Evolutionary conservation across 1,139 yeast species (phyloP).

Genomic region (Sugiyamaella sp.): DNA sequence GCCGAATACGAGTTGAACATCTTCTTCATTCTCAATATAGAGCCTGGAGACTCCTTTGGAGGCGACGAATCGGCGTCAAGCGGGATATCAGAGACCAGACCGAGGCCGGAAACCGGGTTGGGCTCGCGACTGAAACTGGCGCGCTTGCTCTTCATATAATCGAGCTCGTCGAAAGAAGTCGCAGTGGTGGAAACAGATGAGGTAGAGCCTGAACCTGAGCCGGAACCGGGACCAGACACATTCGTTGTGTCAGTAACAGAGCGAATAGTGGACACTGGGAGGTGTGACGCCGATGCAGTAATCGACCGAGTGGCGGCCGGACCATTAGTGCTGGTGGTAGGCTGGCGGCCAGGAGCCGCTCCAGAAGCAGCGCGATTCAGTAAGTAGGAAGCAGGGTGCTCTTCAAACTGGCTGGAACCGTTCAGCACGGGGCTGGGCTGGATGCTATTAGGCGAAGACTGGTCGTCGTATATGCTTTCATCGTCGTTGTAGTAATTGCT

Average conservation of each 20-base stretch:
- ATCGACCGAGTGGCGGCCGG: conserved; percentile 1
- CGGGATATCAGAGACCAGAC: conserved; percentile 10
- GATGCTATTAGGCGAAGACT: conserved; percentile 20
- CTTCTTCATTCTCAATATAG: conserved; percentile 12
- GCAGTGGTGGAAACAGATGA: conserved; percentile 10
- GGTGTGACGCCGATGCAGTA: neutral
- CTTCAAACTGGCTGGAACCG: conserved; percentile 1
- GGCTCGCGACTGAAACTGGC: neutral
- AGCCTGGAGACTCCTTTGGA: conserved; percentile 7
- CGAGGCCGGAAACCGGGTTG: conserved; percentile 8
- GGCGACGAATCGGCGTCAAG: conserved; percentile 4
- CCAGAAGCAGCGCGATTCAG: neutral
- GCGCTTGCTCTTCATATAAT: neutral
- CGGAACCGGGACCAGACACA: conserved; percentile 6
- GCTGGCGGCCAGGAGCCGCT: neutral
- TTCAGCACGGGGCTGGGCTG: conserved; percentile 22
- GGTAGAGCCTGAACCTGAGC: conserved; percentile 7
- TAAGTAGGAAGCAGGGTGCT: neutral
- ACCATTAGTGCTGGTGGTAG: neutral
- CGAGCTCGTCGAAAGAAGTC: conserved; percentile 3
- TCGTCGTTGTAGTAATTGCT: conserved; percentile 1
- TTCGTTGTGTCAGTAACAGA: neutral
- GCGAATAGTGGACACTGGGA: neutral
- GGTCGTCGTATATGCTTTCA: conserved; percentile 6
- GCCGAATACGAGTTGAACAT: conserved; percentile 7